Base-by-base conservation (phyloP, 1,139 yeast genomes). In the Lodderomyces metapsilosis region DNA sequence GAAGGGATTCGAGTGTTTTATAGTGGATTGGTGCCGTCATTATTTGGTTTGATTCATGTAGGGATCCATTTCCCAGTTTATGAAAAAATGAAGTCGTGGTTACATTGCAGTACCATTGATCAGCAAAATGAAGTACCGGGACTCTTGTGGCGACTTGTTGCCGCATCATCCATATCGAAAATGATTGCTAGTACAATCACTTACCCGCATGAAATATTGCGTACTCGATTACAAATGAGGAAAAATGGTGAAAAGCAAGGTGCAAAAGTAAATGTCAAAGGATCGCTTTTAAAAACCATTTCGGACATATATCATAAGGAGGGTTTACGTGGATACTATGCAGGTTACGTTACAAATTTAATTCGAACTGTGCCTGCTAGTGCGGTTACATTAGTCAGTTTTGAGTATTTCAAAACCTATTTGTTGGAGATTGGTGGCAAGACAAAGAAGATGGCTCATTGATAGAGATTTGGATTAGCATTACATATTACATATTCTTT, bases 1-100 rank as follows among this genome's bases (percentile, higher is more conserved):
- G 98, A 92, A 61, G 98, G 98, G 1, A 15, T 85, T 1, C 58
- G 69, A 36, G 91, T 89, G n/a, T 88, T 92, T 53, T 92, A 92
- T 62, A 79, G 94, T 37, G 98, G 98, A 1, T 70, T 92, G 32
- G 78, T 88, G 7, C 97, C 98, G 1, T 91, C 97, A 0, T 70
- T 91, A 45, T 80, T 92, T 53, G 98, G 98, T 0, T 71, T 92
- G 34, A 71, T 87, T 30, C 98, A 92, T 62, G 98, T 92, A 32
- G 98, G 97, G 1, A 86, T 92, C 41, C 98, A 92, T 64, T 92
- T 92, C 72, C 98, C 98, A 16, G 81, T 89, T n/a, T 92, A 92
- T 59, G 98, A 92, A 57, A 73, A 79, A 52, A 67, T 92, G 50
- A 92, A 92, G 58, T 61, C 59, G 32, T 20, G 70, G 18, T 69